phyloP scores from a whole-genome alignment of 2,329 filamentous ascomycete species.

The Colletotrichum tamarilloi region DNA sequence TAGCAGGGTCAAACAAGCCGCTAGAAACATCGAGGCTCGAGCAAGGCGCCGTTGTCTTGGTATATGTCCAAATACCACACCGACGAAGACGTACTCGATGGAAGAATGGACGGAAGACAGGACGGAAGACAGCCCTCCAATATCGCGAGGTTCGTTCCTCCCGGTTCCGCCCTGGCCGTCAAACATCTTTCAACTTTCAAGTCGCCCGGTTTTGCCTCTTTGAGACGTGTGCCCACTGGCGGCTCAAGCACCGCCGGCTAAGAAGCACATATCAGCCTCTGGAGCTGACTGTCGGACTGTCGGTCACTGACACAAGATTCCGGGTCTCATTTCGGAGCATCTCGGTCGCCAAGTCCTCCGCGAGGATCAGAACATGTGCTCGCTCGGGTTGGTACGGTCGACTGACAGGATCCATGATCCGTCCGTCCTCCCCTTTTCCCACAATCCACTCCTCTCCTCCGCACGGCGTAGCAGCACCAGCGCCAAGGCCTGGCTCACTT shows the following conservation, averaged over 20 bases:
- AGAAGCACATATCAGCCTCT: constrained; percentile 9
- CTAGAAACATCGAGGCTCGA: constrained; percentile 15
- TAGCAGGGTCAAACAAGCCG: not conserved
- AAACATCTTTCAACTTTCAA: constrained; percentile 13
- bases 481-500: constrained; percentile 21
- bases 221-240: constrained; percentile 6
- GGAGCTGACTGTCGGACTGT: constrained; percentile 33
- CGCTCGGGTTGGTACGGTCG: constrained; percentile 18
- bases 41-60: constrained; percentile 14
- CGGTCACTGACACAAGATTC: constrained; percentile 31
- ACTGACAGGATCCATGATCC: constrained; percentile 28
- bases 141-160: not conserved
- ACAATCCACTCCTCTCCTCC: constrained; percentile 6
- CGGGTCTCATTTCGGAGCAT: constrained; percentile 32
- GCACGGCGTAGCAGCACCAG: not conserved
- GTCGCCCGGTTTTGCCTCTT: constrained; percentile 20
- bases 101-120: not conserved
- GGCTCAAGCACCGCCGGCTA: constrained; percentile 26
- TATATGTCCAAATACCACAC: not conserved
- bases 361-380: constrained; percentile 14
- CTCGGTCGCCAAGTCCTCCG: constrained; percentile 29
- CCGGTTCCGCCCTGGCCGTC: constrained; percentile 14
- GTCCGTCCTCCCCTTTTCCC: not conserved
- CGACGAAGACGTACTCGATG: constrained; percentile 5
- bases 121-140: not conserved